phyloP scores from a whole-genome alignment of 2,329 filamentous ascomycete species.

The Cadophora malorum region DNA sequence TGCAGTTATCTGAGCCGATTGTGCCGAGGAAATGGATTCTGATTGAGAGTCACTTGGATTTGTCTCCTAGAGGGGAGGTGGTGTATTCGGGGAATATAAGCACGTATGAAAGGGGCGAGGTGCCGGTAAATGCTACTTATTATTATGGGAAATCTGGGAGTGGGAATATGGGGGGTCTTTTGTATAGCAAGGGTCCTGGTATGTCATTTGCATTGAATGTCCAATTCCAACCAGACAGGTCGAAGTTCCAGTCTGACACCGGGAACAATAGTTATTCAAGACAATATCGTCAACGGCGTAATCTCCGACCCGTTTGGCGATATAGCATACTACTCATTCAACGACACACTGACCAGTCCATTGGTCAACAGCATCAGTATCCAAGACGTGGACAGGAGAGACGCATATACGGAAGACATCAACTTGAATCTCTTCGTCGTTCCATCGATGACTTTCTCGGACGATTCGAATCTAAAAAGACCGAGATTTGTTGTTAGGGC shows the following conservation, averaged over 20 bases:
- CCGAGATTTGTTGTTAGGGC: slow-evolving; percentile 26
- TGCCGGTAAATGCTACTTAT: slow-evolving; percentile 28
- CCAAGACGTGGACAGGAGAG: slow-evolving; percentile 4
- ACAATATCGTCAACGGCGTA: slow-evolving; percentile 3
- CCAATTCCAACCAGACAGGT: neutral
- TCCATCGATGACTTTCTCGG: slow-evolving; percentile 24
- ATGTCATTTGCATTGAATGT: neutral
- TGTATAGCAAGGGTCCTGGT: slow-evolving; percentile 23
- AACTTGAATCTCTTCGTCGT: slow-evolving; percentile 34
- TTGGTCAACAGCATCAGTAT: slow-evolving; percentile 26
- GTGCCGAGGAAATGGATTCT: slow-evolving; percentile 29
- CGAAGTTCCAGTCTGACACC: neutral
- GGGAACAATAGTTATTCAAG: neutral
- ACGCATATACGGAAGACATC: slow-evolving; percentile 27
- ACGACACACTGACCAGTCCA: slow-evolving; percentile 23
- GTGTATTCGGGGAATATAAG: slow-evolving; percentile 22
- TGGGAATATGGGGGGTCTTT: slow-evolving; percentile 23
- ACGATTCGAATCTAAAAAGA: neutral
- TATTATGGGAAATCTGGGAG: slow-evolving; percentile 24
- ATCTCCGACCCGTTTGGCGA: slow-evolving; percentile 24
- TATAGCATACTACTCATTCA: slow-evolving; percentile 30
- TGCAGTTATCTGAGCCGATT: slow-evolving; percentile 30
- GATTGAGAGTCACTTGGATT: slow-evolving; percentile 26
- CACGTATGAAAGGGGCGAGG: neutral
- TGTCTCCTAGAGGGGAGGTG: slow-evolving; percentile 25